phyloP scores from a whole-genome alignment of 176 grass and related monocot species.

The Triticum urartu region DNA sequence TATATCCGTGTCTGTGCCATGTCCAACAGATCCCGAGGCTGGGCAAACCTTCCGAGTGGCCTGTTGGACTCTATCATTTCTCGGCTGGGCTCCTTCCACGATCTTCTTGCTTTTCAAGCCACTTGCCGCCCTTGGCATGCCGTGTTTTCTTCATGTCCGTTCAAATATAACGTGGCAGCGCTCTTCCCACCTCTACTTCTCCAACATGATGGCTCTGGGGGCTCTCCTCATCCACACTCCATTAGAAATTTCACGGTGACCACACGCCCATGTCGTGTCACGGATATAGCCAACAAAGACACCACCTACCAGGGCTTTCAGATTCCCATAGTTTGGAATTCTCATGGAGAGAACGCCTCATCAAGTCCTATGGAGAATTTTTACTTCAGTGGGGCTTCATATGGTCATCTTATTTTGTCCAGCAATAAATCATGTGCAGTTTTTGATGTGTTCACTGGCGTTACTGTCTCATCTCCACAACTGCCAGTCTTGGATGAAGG shows the following conservation, averaged over 20 bases:
- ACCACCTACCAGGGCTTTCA: not conserved
- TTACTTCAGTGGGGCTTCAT: slow-evolving; percentile 31
- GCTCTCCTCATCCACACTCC: not conserved
- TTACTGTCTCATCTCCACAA: not conserved
- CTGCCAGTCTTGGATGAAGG: not conserved
- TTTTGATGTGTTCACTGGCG: not conserved
- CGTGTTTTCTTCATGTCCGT: slow-evolving; percentile 5
- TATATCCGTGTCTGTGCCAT: not conserved
- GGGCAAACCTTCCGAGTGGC: not conserved
- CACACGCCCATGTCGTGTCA: not conserved
- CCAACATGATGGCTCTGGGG: not conserved
- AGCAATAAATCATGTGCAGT: not conserved
- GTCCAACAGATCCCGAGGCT: not conserved
- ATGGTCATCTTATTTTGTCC: slow-evolving; percentile 44
- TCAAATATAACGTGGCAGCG: not conserved
- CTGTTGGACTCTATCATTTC: not conserved
- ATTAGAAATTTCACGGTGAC: not conserved
- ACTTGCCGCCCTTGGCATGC: slow-evolving; percentile 40
- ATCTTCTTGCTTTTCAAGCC: slow-evolving; percentile 32
- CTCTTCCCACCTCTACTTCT: slow-evolving; percentile 37
- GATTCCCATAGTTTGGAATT: not conserved
- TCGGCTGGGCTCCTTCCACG: not conserved
- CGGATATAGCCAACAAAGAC: slow-evolving; percentile 14
- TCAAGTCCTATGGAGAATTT: not conserved
- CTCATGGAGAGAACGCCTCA: not conserved